Percentiles rank a stretch among this genome's conserved stretches.
phyloP scores from a whole-genome alignment of 768 basidiomycete species.

The Coprinopsis sp. region DNA sequence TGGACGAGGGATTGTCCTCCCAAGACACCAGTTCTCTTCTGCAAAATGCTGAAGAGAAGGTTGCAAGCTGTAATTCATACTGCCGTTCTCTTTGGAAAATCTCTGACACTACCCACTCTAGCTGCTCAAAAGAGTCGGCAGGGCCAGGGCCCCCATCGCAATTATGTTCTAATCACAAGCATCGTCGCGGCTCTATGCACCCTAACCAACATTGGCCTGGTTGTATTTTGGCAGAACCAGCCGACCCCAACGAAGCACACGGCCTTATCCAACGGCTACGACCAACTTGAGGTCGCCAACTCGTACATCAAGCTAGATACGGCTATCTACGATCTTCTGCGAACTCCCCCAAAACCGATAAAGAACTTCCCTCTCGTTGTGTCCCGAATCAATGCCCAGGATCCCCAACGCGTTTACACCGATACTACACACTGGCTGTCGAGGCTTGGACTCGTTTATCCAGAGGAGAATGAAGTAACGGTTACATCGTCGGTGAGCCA shows the following conservation, averaged over 20 bases:
- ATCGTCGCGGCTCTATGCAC: not conserved
- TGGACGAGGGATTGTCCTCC: too few relatives aligned
- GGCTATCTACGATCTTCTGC: not conserved
- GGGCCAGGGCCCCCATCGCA: not conserved
- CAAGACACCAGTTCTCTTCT: too few relatives aligned
- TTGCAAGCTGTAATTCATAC: too few relatives aligned
- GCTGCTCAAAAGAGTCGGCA: not conserved
- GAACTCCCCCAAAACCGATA: not conserved
- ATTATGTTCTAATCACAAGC: not conserved
- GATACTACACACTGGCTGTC: slow-evolving; percentile 4
- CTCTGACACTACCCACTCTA: not conserved
- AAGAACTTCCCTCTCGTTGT: not conserved
- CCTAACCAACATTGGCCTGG: not conserved
- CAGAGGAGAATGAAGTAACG: slow-evolving; percentile 4
- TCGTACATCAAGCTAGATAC: not conserved
- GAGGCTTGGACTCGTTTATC: slow-evolving; percentile 11
- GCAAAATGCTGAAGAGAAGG: too few relatives aligned
- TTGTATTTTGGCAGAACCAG: not conserved
- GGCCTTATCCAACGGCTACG: not conserved
- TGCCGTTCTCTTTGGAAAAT: not conserved
- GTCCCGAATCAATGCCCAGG: not conserved
- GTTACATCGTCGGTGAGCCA: not conserved
- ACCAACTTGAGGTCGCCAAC: not conserved
- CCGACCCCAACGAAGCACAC: not conserved
- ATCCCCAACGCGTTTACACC: not conserved